These are phyloP conservation scores for Solanum medicagineum DNA, from an alignment of 257 asterid species.

Conservation along the genomic window DNA sequence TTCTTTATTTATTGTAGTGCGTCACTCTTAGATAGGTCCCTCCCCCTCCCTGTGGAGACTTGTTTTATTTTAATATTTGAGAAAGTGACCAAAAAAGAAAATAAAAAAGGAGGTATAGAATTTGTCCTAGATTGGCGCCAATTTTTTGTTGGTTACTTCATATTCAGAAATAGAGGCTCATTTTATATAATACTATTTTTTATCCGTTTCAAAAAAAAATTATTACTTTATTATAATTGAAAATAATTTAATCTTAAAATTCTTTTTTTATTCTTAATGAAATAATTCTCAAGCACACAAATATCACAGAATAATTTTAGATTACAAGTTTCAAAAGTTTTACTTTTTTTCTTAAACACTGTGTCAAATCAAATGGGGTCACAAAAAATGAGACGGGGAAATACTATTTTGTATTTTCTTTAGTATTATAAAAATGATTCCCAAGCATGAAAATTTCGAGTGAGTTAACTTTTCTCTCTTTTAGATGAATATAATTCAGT, in stretches of 20 bases:
- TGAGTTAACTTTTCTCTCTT: neutral
- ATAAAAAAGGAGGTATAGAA: neutral
- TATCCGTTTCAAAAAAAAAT: rapidly evolving
- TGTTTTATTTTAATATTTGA: neutral
- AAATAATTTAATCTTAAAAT: too few relatives aligned
- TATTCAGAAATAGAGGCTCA: neutral
- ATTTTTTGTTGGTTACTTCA: neutral
- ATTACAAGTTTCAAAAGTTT: too few relatives aligned
- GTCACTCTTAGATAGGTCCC: neutral
- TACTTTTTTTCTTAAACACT: too few relatives aligned
- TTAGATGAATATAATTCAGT: neutral
- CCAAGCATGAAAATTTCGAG: neutral
- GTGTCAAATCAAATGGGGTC: too few relatives aligned
- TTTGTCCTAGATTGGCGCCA: neutral
- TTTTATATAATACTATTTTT: too few relatives aligned
- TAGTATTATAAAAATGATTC: neutral
- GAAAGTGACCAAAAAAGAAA: neutral
- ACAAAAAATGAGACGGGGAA: rapidly evolving
- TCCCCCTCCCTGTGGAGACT: neutral
- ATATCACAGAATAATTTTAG: too few relatives aligned
- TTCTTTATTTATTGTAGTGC: too few relatives aligned
- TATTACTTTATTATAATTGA: too few relatives aligned
- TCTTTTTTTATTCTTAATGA: too few relatives aligned
- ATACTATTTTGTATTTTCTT: neutral
- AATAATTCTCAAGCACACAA: too few relatives aligned